These are phyloP conservation scores for Naganishia friedmannii DNA, from an alignment of 768 basidiomycete genomes.

Conservation along the genomic window DNA sequence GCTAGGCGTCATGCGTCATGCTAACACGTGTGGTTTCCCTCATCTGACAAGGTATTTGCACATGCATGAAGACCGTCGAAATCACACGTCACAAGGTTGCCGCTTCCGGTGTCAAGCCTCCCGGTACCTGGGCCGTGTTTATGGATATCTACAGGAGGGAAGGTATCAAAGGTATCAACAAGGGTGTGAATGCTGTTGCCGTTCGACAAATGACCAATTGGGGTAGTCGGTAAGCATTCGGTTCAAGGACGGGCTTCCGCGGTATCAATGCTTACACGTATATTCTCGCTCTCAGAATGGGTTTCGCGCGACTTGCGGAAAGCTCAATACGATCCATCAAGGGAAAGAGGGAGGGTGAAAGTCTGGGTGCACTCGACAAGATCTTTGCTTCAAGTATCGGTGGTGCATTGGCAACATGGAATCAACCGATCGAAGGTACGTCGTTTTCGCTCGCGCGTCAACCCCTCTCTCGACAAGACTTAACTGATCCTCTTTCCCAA, in stretches of 20 bases:
- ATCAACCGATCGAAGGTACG: slow-evolving; percentile 96
- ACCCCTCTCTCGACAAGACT: no score
- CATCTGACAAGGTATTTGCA: slow-evolving; percentile 88
- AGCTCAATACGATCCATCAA: slow-evolving; percentile 68
- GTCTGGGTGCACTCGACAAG: slow-evolving; percentile 74
- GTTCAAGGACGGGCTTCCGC: no score
- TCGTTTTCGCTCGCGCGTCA: slow-evolving; percentile 47
- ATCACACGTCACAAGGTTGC: slow-evolving; percentile 94
- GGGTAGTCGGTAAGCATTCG: slow-evolving; percentile 50
- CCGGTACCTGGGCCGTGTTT: slow-evolving; percentile 91
- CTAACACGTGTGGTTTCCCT: background rate
- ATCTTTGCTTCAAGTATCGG: slow-evolving; percentile 79
- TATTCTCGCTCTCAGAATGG: slow-evolving; percentile 64
- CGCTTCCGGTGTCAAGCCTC: slow-evolving; percentile 75
- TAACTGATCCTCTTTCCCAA: background rate
- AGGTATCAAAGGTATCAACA: slow-evolving; percentile 94
- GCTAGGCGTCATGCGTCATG: background rate
- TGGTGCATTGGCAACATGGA: slow-evolving; percentile 96
- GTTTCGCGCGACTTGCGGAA: slow-evolving; percentile 91
- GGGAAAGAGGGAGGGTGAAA: slow-evolving; percentile 75
- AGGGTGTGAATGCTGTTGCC: slow-evolving; percentile 79
- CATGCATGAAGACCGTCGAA: slow-evolving; percentile 94
- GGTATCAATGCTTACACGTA: background rate
- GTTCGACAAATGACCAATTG: slow-evolving; percentile 55
- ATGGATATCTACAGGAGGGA: slow-evolving; percentile 89